phyloP scores from a whole-genome alignment of 371 early-diverging fungal species.

The Mortierella sp. region DNA sequence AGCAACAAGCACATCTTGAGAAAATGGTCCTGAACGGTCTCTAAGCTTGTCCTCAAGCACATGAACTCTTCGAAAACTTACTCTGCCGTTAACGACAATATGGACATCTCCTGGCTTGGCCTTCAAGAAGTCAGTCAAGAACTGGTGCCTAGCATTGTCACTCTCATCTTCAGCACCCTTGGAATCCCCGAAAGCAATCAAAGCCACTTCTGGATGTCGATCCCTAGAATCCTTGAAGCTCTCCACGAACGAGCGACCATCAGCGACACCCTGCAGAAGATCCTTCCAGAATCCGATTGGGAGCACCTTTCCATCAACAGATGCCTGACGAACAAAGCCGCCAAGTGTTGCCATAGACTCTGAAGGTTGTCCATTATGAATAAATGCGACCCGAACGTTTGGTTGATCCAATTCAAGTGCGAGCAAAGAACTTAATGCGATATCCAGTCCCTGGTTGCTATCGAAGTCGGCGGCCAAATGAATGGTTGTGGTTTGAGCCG shows the following conservation, averaged over 20 bases:
- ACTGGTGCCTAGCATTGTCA: conserved; percentile 5
- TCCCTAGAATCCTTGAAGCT: conserved; percentile 16
- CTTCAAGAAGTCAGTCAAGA: conserved; percentile 38
- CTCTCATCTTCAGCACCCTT: conserved; percentile 27
- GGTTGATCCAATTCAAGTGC: conserved; percentile 16
- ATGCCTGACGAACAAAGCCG: conserved; percentile 34
- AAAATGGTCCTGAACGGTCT: too few relatives aligned
- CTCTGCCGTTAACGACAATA: conserved; percentile 65
- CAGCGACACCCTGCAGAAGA: conserved; percentile 15
- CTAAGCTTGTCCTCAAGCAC: too few relatives aligned
- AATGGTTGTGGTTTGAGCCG: conserved; percentile 53
- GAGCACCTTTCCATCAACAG: conserved; percentile 23
- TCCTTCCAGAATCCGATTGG: conserved; percentile 45
- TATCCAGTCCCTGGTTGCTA: conserved; percentile 57
- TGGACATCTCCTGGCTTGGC: conserved; percentile 35
- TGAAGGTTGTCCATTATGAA: conserved; percentile 54
- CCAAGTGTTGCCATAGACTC: conserved; percentile 15
- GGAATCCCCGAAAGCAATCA: conserved; percentile 30
- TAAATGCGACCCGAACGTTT: conserved; percentile 59
- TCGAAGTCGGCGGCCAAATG: conserved; percentile 69
- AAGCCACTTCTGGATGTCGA: conserved; percentile 23
- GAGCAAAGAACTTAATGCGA: conserved; percentile 58
- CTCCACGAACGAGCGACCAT: conserved; percentile 12
- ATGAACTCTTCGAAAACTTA: conserved; percentile 29
- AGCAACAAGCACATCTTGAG: too few relatives aligned